phyloP scores from a whole-genome alignment of 768 basidiomycete species.

The Epithele typhae region DNA sequence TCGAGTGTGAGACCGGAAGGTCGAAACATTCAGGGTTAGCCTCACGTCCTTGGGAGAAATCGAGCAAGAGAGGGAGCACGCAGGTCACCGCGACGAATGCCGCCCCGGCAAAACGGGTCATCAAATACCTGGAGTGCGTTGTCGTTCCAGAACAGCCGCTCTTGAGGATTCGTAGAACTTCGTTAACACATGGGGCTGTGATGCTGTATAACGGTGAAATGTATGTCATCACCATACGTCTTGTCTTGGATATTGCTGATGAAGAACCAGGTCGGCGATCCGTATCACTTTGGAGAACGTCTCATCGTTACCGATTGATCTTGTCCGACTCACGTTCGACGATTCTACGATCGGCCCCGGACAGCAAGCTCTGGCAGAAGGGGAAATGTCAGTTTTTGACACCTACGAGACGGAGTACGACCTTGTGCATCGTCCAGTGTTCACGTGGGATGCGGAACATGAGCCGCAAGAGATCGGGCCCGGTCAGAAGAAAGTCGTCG shows the following conservation, averaged over 20 bases:
- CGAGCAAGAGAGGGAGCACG: constrained; percentile 35
- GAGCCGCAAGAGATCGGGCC: constrained; percentile 57
- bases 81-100: constrained; percentile 10
- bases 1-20: constrained; percentile 63
- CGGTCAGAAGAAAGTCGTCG: constrained; percentile 64
- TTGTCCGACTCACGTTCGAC: constrained; percentile 81
- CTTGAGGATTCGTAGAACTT: constrained; percentile 79
- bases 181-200: constrained; percentile 88
- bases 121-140: constrained; percentile 70
- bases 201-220: constrained; percentile 96
- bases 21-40: constrained; percentile 74
- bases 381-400: constrained; percentile 76
- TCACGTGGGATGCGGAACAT: constrained; percentile 57
- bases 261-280: constrained; percentile 61
- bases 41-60: constrained; percentile 58
- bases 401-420: constrained; percentile 89
- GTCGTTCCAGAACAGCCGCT: constrained; percentile 88
- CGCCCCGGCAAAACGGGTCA: constrained; percentile 20
- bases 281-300: constrained; percentile 89
- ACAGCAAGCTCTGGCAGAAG: constrained; percentile 74
- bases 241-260: too few relatives aligned
- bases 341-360: constrained; percentile 83
- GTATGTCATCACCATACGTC: constrained; percentile 50
- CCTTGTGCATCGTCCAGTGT: constrained; percentile 71
- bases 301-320: constrained; percentile 78